Evolutionary conservation across 2,329 filamentous ascomycete genomes (phyloP).

Genomic region (Phialemonium atrogriseum): DNA sequence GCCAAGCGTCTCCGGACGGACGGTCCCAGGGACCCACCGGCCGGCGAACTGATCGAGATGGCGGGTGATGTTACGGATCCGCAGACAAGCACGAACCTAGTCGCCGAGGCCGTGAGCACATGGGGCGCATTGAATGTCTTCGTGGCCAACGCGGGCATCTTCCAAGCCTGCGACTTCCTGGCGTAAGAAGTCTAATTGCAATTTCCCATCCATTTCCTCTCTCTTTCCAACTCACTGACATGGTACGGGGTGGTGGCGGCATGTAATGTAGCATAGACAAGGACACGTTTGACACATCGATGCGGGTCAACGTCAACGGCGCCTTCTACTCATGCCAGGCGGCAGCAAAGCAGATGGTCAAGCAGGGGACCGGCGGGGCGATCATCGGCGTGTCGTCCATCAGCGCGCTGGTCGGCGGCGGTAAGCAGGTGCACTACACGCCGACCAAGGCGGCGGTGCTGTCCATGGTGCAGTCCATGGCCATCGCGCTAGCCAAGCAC

Average conservation of each 20-base stretch:
- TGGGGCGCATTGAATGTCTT: constrained; percentile 66
- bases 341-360: constrained; percentile 70
- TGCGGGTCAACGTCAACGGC: constrained; percentile 75
- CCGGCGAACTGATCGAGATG: constrained; percentile 55
- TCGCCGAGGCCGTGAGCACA: constrained; percentile 55
- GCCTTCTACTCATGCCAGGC: constrained; percentile 86
- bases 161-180: constrained; percentile 80
- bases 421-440: constrained; percentile 75
- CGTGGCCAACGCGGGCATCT: constrained; percentile 83
- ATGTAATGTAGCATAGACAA: constrained; percentile 57
- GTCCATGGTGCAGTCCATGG: constrained; percentile 75
- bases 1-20: constrained; percentile 35
- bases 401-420: constrained; percentile 69
- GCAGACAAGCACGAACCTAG: no score
- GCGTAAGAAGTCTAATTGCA: no score
- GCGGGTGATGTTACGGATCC: constrained; percentile 71
- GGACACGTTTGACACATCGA: constrained; percentile 61
- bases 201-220: no score
- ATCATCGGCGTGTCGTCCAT: constrained; percentile 74
- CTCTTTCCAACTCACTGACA: no score
- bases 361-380: constrained; percentile 61
- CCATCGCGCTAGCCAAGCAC: constrained; percentile 69
- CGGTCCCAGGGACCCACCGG: constrained; percentile 33
- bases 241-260: no score
- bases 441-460: constrained; percentile 79